Evolutionary conservation across 495 filamentous ascomycete species (phyloP), one percentile per base, ranked within the genome.

Genomic region (Podospora pseudopauciseta): DNA sequence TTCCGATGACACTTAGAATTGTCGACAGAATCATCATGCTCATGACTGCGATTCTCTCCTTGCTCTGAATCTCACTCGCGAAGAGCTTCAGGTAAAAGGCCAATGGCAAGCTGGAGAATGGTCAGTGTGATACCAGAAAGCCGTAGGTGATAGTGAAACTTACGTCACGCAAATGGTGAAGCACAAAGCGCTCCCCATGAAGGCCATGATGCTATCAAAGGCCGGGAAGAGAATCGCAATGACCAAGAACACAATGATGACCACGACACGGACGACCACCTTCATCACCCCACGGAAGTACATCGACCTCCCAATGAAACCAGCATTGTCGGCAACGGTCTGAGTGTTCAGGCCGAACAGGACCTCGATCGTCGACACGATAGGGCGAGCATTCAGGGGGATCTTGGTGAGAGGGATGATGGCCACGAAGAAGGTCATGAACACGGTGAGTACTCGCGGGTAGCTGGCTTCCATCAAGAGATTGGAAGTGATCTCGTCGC

Each of bases 341-440:
- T 85, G 84, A 18, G 83, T 77, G 70, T 89, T 87, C 34, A 98
- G 84, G 55, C 93, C 92, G 65, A 87, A 82, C 34, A 96, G 75
- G 34, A 93, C 85, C 80, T 99, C 95, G 66, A 91, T 75, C 1
- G 93, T 97, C 16, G 89, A 87, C 59, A 96, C 84, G 70, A 99
- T 92, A 54, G 95, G 95, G 1, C 93, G 88, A 23, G 91, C 90
- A 77, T 97, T 97, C 63, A 99, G 80, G 19, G 95, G 95, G 26
- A 97, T 87, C 79, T 99, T 99, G 18, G 95, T 97, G 34, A 99
- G 80, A 4, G 95, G 95, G 68, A 99, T 96, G 73, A 98, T 92
- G 63, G 90, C 89, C 70, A 97, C 90, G 78, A 92, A 95, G 57
- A 90, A 78, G 55, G 92, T 90, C 72, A 98, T 92, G 68, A 91